Base-by-base conservation (phyloP, 148 eudicot genomes). In the Fallopia convolvulus region DNA sequence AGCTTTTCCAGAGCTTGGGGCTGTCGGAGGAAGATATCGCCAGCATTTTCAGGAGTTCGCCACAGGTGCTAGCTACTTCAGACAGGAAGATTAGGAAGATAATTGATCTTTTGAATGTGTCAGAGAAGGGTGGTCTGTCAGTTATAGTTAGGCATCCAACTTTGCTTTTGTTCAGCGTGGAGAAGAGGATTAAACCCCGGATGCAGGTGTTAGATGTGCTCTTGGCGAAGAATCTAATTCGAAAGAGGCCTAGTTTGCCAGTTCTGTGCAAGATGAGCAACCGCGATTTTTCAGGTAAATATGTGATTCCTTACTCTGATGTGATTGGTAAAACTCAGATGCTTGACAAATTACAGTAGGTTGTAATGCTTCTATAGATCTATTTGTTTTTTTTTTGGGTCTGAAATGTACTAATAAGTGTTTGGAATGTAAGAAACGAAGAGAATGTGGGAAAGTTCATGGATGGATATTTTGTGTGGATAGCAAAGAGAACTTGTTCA, bases 1-100 rank as follows among this genome's bases (percentile, higher is more conserved):
- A 83, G 50, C 74, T 80, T 8, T 80, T 83, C 6, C 36, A 56
- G 53, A 58, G 46, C 21, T 47, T 83, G 81, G 83, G 85, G 48
- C 75, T 83, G 13, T 52, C 74, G 5, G 74, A 83, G 23, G 79
- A 75, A 9, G 79, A 83, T 14, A 74, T 77, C 26, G 14, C 33
- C 42, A 26, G 2, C 0, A 44, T 73, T 11, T 80, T 83, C 80
- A 60, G 79, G 70, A 77, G 33, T 23, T 50, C 17, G 4, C 85
- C 85, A 30, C 79, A 75, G 60, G 81, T 50, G 10, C 48, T 80
- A 48, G 70, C 81, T 0, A 10, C 78, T 3, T 83, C 85, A 7
- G 81, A 77, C 47, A 77, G 21, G 32, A 83, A 80, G 63, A 75
- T 83, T 6, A 55, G 9, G 77, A 79, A 80, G 70, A 48, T 60